phyloP scores from a whole-genome alignment of 345 rosid genomes.

The Linum lewisii region DNA sequence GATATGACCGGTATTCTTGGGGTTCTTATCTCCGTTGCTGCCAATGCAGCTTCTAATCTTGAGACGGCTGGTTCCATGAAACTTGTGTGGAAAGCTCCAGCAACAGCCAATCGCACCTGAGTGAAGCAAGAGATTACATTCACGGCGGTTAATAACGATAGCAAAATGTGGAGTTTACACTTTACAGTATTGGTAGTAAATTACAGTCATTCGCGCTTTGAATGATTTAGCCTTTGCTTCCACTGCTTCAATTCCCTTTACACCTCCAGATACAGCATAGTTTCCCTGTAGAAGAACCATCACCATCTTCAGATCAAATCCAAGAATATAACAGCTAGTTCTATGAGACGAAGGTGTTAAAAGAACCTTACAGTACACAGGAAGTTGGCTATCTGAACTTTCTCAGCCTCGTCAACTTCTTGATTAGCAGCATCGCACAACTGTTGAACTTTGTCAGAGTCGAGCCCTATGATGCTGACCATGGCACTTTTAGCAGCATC shows the following conservation, averaged over 20 bases:
- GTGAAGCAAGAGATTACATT: slow-evolving; percentile 6
- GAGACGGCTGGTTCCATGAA: slow-evolving; percentile 99
- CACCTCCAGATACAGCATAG: slow-evolving; percentile 93
- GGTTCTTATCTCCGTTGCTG: slow-evolving; percentile 52
- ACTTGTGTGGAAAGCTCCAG: slow-evolving; percentile 93
- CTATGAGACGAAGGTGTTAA: background rate
- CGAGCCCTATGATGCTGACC: slow-evolving; percentile 92
- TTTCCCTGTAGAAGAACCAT: slow-evolving; percentile 52
- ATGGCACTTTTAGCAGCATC: slow-evolving; percentile 94
- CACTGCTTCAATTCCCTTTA: slow-evolving; percentile 81
- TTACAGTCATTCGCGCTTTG: slow-evolving; percentile 93
- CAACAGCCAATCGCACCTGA: slow-evolving; percentile 93
- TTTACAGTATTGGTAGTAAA: background rate
- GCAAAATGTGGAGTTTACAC: background rate
- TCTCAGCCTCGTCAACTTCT: slow-evolving; percentile 69
- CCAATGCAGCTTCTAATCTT: slow-evolving; percentile 83
- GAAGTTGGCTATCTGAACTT: slow-evolving; percentile 91
- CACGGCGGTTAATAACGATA: slow-evolving; percentile 1
- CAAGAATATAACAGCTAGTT: background rate
- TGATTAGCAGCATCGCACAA: slow-evolving; percentile 90
- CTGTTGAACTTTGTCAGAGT: slow-evolving; percentile 71
- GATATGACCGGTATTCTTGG: slow-evolving; percentile 97
- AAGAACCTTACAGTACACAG: slow-evolving; percentile 60
- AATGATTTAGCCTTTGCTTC: slow-evolving; percentile 93
- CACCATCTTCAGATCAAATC: background rate